These are phyloP conservation scores for Globisporangium recalcitrans DNA, from an alignment of 352 stramenopile species.

Conservation along the genomic window DNA sequence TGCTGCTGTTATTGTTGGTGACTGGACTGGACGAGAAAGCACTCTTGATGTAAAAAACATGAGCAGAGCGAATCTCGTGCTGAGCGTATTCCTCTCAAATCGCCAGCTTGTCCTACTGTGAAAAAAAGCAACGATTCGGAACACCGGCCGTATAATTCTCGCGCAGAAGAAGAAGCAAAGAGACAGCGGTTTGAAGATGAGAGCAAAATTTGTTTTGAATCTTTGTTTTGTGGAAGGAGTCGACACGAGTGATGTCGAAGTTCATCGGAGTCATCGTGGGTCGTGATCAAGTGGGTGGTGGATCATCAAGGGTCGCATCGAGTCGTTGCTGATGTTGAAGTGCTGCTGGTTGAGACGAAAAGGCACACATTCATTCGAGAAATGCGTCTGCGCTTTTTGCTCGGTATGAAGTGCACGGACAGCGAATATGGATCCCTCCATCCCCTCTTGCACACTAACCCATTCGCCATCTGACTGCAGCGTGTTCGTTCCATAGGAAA, in stretches of 20 bases:
- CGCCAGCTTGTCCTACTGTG: too few relatives aligned
- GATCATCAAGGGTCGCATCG: not conserved
- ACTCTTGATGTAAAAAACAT: not conserved
- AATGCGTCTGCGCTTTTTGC: slow-evolving; percentile 35
- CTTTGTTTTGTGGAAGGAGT: not conserved
- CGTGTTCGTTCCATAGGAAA: slow-evolving; percentile 28
- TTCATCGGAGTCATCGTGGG: not conserved
- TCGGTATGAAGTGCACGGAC: slow-evolving; percentile 23
- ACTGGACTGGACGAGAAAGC: not conserved
- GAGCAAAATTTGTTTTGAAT: not conserved
- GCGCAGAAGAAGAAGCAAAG: not conserved
- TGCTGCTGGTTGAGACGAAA: not conserved
- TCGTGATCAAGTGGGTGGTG: not conserved
- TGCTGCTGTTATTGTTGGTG: not conserved
- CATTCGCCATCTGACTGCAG: too few relatives aligned
- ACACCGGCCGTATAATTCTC: slow-evolving; percentile 6
- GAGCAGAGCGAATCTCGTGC: slow-evolving; percentile 7
- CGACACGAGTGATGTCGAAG: not conserved
- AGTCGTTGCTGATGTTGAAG: not conserved
- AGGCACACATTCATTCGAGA: not conserved
- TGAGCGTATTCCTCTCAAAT: too few relatives aligned
- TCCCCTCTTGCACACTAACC: too few relatives aligned
- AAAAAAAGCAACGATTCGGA: slow-evolving; percentile 18
- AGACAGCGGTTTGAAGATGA: slow-evolving; percentile 1
- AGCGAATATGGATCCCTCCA: not conserved